Conservation (phyloP, 2,329 filamentous ascomycete species). For the Xylariaceae sp. region DNA sequence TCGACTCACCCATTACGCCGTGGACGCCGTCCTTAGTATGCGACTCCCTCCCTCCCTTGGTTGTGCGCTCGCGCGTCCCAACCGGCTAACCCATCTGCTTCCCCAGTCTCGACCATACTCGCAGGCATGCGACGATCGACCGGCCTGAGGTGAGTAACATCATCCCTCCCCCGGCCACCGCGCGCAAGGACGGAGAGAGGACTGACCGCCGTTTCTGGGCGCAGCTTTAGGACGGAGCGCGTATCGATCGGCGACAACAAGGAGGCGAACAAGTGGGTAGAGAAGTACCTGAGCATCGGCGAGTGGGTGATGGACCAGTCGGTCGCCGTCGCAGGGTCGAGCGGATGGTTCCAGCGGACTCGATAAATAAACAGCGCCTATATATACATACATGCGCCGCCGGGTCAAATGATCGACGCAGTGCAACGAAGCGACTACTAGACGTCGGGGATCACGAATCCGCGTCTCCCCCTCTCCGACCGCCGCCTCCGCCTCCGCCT, state of each 20-base stretch:
- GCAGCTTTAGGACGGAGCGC: conserved; percentile 86
- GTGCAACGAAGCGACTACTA: not conserved
- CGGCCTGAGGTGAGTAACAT: conserved; percentile 84
- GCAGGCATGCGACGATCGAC: conserved; percentile 97
- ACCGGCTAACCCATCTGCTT: conserved; percentile 22
- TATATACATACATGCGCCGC: conserved; percentile 6
- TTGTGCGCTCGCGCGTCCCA: not conserved
- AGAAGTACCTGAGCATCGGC: conserved; percentile 90
- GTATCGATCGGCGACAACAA: conserved; percentile 80
- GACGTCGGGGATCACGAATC: not conserved
- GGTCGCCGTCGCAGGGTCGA: conserved; percentile 85
- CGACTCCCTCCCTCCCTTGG: conserved; percentile 4
- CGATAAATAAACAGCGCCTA: conserved; percentile 65
- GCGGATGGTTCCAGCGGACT: conserved; percentile 88
- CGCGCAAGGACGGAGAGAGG: not conserved
- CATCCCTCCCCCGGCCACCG: conserved; percentile 24
- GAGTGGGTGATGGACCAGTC: conserved; percentile 99
- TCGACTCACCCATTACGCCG: conserved; percentile 90
- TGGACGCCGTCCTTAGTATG: conserved; percentile 91
- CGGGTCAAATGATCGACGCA: not conserved
- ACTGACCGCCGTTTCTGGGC: conserved; percentile 55
- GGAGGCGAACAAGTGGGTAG: conserved; percentile 83
- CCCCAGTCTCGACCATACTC: conserved; percentile 86
- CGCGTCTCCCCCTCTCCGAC: not conserved
- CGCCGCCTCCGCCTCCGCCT: not conserved